Percentiles rank a stretch among this genome's conserved stretches.
Conservation (phyloP, 495 filamentous ascomycete genomes). For the Xylaria scruposa region DNA sequence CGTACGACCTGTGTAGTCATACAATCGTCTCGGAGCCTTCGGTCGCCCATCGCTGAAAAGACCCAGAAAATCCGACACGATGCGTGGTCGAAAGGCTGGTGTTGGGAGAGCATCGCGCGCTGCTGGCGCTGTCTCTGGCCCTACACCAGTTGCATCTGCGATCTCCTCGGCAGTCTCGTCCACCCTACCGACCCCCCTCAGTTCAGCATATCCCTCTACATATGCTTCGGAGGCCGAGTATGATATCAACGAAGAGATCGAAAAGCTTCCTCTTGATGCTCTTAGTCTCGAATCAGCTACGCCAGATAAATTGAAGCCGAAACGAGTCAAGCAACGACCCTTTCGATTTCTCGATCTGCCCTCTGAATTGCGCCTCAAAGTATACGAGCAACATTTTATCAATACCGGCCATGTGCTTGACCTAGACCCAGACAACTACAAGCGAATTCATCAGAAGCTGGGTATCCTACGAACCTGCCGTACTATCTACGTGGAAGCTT, state of each 20-base stretch:
- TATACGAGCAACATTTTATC: constrained; percentile 70
- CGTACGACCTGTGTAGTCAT: constrained; percentile 14
- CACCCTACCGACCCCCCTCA: constrained; percentile 40
- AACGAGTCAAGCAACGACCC: constrained; percentile 41
- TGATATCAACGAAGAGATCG: constrained; percentile 38
- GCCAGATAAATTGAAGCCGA: constrained; percentile 27
- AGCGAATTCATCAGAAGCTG: constrained; percentile 60
- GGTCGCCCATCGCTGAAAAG: background rate
- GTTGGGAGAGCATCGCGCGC: constrained; percentile 42
- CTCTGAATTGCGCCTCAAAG: constrained; percentile 73
- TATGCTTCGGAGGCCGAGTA: constrained; percentile 54
- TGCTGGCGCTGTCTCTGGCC: constrained; percentile 28
- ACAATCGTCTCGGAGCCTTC: constrained; percentile 11
- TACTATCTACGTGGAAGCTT: constrained; percentile 74
- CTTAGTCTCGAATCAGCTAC: constrained; percentile 41
- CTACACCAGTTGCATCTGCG: constrained; percentile 36
- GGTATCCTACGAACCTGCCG: constrained; percentile 67
- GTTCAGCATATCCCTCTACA: constrained; percentile 51
- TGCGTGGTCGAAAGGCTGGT: constrained; percentile 42
- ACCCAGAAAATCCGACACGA: constrained; percentile 28
- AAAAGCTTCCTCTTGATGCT: constrained; percentile 40
- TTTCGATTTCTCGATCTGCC: constrained; percentile 83
- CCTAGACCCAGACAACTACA: constrained; percentile 71
- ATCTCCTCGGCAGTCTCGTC: constrained; percentile 37
- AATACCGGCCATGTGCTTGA: constrained; percentile 65